Evolutionary conservation across 2,329 filamentous ascomycete genomes (phyloP), one percentile per base, ranked within the genome.

Genomic region (Phyllosticta citriasiana): DNA sequence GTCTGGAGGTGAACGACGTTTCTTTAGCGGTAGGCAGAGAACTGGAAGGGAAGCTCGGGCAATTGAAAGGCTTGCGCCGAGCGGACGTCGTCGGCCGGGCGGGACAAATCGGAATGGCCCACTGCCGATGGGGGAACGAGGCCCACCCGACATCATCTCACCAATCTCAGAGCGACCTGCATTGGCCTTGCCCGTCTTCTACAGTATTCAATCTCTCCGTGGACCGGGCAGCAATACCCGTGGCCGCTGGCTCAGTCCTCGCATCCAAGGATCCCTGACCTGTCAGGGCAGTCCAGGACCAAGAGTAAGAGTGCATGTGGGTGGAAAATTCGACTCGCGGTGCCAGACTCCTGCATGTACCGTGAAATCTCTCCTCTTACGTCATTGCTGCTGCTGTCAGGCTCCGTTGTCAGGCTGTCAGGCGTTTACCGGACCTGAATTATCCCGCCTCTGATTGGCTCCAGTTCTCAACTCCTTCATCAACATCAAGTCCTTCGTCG

Each of bases 51-150:
- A 16, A 47, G 40, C 6, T 47, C 40, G 40, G 40, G 55, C 30
- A 53, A 26, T 40, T 59, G 52, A 59, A 59, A 59, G 57, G 33
- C 55, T 59, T 59, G 52, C 52, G 35, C 27, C 30, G 57, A 35
- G 52, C 57, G 14, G 54, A 26, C 3, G 51, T 40, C 30, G 57
- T 47, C 55, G 55, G 55, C 16, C 55, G 22, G 16, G 55, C 57
- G 57, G 57, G 50, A 59, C 33, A 53, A 53, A 51, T 53, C 40
- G 57, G 40, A 47, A 47, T 6, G 40, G 40, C 40, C 40, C 14
- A 47, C 35, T 40, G 33, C 26, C 27, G 19, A 22, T 22, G 19
- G 33, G 55, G 33, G 16, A 24, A 26, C 35, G n/a, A 25, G 56
- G 40, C 26, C 22, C 12, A 53, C 26, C 9, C 30, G 19, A 22